These are phyloP conservation scores for Yueomyces sinensis DNA, from an alignment of 805 yeast species.

Conservation along the genomic window DNA sequence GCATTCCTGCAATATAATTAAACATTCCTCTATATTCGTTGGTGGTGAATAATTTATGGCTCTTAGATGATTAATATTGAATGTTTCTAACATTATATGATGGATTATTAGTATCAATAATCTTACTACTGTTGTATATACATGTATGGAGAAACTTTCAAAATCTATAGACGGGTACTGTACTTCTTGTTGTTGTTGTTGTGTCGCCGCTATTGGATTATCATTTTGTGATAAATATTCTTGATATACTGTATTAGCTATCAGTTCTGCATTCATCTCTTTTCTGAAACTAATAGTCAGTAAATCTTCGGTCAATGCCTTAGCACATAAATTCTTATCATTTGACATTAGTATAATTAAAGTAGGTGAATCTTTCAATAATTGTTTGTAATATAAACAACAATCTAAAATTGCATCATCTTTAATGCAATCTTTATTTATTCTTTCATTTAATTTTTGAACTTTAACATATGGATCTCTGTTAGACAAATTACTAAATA, in stretches of 20 bases:
- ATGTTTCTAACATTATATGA: too few relatives aligned
- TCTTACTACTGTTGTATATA: too few relatives aligned
- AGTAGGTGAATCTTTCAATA: conserved; percentile 11
- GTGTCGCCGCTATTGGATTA: not conserved
- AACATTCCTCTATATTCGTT: conserved; percentile 32
- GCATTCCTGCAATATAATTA: conserved; percentile 30
- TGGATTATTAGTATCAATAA: too few relatives aligned
- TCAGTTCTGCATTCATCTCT: conserved; percentile 35
- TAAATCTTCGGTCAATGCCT: conserved; percentile 55
- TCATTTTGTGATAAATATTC: conserved; percentile 11
- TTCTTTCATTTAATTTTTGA: conserved; percentile 44
- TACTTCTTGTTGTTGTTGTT: too few relatives aligned
- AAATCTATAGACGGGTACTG: too few relatives aligned
- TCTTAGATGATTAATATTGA: too few relatives aligned
- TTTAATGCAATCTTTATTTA: conserved; percentile 34
- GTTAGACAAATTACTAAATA: conserved; percentile 45
- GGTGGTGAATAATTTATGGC: conserved; percentile 31
- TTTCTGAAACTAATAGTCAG: conserved; percentile 41
- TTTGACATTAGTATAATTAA: conserved; percentile 59
- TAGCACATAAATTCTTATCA: conserved; percentile 71
- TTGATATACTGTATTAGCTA: conserved; percentile 27
- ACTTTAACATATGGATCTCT: conserved; percentile 41
- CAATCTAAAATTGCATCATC: conserved; percentile 86
- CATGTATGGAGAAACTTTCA: too few relatives aligned
- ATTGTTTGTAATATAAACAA: conserved; percentile 46